Base-by-base conservation (phyloP, 805 yeast species). In the Candida tallmaniae region DNA sequence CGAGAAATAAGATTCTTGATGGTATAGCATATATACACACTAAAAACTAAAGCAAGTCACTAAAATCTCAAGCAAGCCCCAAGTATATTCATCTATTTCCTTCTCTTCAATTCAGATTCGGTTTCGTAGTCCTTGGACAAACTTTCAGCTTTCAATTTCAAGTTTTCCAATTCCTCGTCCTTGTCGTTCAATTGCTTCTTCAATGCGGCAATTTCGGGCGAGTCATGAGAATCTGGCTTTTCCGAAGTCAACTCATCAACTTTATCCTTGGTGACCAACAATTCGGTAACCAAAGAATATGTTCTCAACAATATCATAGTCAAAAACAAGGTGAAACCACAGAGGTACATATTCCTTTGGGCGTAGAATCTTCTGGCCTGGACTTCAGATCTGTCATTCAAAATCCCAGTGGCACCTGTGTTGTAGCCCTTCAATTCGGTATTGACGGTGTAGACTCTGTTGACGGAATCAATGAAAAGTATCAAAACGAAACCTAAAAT, bases 331-430 rank as follows among this genome's bases (percentile, higher is more conserved):
- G 97, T 88, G 62, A 89, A 87, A 1, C 99, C 99, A 47, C 96
- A 87, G 32, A 93, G 71, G 51, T 93, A 93, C 81, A 88, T 78
- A 69, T 93, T 93, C 66, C 99, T 79, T 66, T 93, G 98, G 14
- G 97, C 87, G 54, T 89, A 89, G 62, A 93, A 93, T 52, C 88
- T 76, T 60, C 96, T 77, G 15, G 96, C 93, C 59, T 83, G 88
- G 36, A 84, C 70, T 52, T 93, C 97, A 14, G 87, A 65, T 39
- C 96, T 72, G 48, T 84, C 90, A 40, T 65, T 66, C 32, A 67
- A 34, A 16, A 62, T 40, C 3, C 56, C 57, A 25, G 47, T 46
- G 19, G 23, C 29, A 14, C 38, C 41, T 9, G 35, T 39, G 5
- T 49, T 40, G 2, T 44, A 27, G 6, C 50, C 47, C 26, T 64